Evolutionary conservation across 2,329 filamentous ascomycete species (phyloP).

Genomic region (Corynespora cassiicola): DNA sequence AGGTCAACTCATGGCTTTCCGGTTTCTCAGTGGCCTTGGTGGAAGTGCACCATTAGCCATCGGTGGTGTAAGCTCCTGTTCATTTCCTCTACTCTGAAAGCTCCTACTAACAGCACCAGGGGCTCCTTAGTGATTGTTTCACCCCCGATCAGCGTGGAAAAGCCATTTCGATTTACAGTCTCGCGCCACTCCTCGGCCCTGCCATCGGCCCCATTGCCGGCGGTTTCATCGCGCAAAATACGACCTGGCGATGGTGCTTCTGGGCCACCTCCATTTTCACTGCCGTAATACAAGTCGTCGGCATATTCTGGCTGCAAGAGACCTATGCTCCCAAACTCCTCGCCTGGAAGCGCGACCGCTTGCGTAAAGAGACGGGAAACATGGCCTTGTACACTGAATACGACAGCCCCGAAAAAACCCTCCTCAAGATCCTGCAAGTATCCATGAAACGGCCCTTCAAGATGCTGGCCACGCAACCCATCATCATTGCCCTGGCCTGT

Average conservation of each 20-base stretch:
- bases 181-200: slow-evolving; percentile 69
- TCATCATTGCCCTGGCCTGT: slow-evolving; percentile 62
- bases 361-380: slow-evolving; percentile 67
- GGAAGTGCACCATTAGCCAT: slow-evolving; percentile 47
- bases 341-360: slow-evolving; percentile 61
- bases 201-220: slow-evolving; percentile 68
- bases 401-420: slow-evolving; percentile 47
- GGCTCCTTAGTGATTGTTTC: slow-evolving; percentile 62
- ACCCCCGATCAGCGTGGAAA: slow-evolving; percentile 67
- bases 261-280: slow-evolving; percentile 68
- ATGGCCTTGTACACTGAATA: slow-evolving; percentile 61
- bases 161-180: slow-evolving; percentile 67
- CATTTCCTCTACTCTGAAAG: not conserved
- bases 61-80: slow-evolving; percentile 34
- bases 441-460: slow-evolving; percentile 63
- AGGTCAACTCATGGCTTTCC: slow-evolving; percentile 43
- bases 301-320: slow-evolving; percentile 66
- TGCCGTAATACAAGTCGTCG: slow-evolving; percentile 64
- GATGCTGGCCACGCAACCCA: slow-evolving; percentile 65
- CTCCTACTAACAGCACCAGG: slow-evolving; percentile 24
- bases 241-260: slow-evolving; percentile 76
- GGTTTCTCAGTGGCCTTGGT: slow-evolving; percentile 45
- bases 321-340: slow-evolving; percentile 71
- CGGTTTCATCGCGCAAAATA: slow-evolving; percentile 66
- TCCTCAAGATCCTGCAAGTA: slow-evolving; percentile 32